Evolutionary conservation across 2,329 filamentous ascomycete species (phyloP).

Genomic region (Phialocephala subalpina): DNA sequence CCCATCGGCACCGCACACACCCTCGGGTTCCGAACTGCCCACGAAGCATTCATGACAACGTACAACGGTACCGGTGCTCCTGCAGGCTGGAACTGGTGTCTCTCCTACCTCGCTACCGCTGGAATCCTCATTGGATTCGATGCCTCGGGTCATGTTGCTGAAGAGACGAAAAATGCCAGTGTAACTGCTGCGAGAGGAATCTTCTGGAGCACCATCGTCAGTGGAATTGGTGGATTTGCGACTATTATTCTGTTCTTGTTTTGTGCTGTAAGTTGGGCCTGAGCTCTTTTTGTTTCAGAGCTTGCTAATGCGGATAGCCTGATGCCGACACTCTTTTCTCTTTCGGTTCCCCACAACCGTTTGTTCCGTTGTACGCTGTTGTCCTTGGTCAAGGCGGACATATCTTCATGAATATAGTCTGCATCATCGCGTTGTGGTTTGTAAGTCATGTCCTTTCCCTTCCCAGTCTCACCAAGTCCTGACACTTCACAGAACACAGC

Average conservation of each 20-base stretch:
- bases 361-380: slow-evolving; percentile 64
- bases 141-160: slow-evolving; percentile 66
- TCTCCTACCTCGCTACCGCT: slow-evolving; percentile 67
- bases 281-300: slow-evolving; percentile 20
- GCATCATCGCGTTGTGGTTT: slow-evolving; percentile 58
- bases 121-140: slow-evolving; percentile 69
- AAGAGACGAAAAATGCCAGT: slow-evolving; percentile 66
- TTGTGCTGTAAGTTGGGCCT: slow-evolving; percentile 53
- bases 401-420: slow-evolving; percentile 68
- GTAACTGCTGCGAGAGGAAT: slow-evolving; percentile 64
- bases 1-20: slow-evolving; percentile 63
- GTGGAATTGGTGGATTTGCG: slow-evolving; percentile 61
- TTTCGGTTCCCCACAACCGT: slow-evolving; percentile 63
- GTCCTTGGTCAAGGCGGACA: slow-evolving; percentile 63
- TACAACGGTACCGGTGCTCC: slow-evolving; percentile 65
- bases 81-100: slow-evolving; percentile 68
- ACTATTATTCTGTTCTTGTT: slow-evolving; percentile 67
- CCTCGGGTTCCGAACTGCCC: slow-evolving; percentile 63
- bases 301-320: slow-evolving; percentile 47
- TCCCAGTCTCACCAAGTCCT: not conserved
- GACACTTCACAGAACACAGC: slow-evolving; percentile 57
- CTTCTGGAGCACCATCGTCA: slow-evolving; percentile 66
- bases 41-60: slow-evolving; percentile 67
- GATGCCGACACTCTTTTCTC: slow-evolving; percentile 59
- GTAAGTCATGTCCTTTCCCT: slow-evolving; percentile 45